Conservation (phyloP, 371 early-diverging fungal genomes). For the Pancytospora philotis region DNA sequence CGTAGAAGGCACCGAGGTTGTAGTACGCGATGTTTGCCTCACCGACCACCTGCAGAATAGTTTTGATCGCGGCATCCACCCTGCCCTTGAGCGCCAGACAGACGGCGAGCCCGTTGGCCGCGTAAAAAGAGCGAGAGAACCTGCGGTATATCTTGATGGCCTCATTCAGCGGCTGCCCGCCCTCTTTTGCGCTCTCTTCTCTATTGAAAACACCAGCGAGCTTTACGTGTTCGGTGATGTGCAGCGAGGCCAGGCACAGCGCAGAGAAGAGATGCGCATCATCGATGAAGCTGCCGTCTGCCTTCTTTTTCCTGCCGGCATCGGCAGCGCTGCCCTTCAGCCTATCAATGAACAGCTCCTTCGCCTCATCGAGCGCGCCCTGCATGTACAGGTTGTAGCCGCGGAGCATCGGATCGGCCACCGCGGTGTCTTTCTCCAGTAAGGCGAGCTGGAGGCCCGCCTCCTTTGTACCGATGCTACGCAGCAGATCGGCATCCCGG, state of each 20-base stretch:
- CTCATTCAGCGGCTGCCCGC: background rate
- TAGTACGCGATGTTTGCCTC: constrained; percentile 26
- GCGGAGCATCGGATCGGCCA: background rate
- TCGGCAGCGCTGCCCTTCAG: too few species aligned
- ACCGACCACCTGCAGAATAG: constrained; percentile 4
- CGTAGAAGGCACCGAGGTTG: constrained; percentile 21
- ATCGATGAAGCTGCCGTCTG: background rate
- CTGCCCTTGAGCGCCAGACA: constrained; percentile 18
- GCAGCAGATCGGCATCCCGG: background rate
- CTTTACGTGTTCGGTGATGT: background rate
- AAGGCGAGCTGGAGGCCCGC: background rate
- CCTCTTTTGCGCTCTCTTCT: background rate
- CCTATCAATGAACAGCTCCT: background rate
- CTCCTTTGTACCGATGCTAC: background rate
- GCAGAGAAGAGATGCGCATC: background rate
- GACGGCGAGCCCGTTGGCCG: constrained; percentile 33
- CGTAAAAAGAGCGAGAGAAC: constrained; percentile 9
- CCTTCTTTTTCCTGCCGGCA: background rate
- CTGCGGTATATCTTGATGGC: background rate
- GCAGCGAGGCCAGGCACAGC: background rate
- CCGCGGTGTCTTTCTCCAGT: background rate
- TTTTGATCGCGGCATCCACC: constrained; percentile 10
- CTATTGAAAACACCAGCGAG: too few species aligned
- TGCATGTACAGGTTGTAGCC: background rate
- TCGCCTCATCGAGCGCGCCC: background rate